These are phyloP conservation scores for Auricularia heimuer DNA, from an alignment of 768 basidiomycete genomes.

Conservation along the genomic window DNA sequence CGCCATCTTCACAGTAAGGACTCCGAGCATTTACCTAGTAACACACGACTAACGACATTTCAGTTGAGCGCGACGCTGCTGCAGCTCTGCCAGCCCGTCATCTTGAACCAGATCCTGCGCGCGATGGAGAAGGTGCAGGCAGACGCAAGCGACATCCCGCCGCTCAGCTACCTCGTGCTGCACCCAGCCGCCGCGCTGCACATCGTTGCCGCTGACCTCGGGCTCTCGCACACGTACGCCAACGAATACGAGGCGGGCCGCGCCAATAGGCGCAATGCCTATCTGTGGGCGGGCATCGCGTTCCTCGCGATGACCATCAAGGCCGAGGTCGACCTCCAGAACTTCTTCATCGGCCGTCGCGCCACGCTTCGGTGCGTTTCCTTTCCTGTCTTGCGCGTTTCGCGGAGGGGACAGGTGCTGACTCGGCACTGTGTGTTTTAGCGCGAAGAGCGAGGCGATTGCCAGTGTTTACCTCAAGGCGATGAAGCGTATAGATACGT, in stretches of 20 bases:
- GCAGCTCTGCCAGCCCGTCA: background rate
- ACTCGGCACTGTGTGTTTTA: background rate
- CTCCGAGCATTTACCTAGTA: too few relatives aligned
- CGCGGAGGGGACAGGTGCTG: too few relatives aligned
- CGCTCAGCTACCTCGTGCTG: background rate
- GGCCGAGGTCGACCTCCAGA: background rate
- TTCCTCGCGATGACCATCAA: background rate
- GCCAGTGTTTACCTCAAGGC: background rate
- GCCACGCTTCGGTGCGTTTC: background rate
- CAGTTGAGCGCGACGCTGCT: background rate
- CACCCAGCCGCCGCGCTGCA: background rate
- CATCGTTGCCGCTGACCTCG: background rate
- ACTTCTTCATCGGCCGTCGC: background rate
- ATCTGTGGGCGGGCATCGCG: background rate
- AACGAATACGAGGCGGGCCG: background rate
- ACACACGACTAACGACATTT: too few relatives aligned
- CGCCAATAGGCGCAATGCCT: background rate
- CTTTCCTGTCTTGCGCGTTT: too few relatives aligned
- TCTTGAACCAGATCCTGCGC: background rate
- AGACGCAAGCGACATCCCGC: background rate
- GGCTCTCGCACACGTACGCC: background rate
- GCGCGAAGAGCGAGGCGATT: background rate
- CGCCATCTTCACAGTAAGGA: background rate
- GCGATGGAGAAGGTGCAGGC: background rate
- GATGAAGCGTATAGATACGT: background rate